Conservation (phyloP, 257 asterid species). For the Solanum medicagineum region DNA sequence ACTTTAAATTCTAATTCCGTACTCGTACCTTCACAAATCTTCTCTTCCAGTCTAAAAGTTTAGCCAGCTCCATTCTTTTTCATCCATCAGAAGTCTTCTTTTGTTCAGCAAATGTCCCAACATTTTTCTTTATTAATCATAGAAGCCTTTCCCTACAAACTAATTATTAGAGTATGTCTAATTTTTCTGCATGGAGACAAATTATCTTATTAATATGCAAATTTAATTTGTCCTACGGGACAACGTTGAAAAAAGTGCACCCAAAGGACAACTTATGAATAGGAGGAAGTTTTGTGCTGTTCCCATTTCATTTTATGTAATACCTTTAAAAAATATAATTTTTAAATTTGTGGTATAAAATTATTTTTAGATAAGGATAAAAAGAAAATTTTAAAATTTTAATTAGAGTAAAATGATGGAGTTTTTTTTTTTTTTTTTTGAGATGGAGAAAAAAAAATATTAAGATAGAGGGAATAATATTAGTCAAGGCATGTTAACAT, state of each 20-base stretch:
- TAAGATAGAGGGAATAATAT: not conserved
- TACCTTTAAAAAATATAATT: no score
- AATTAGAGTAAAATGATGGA: no score
- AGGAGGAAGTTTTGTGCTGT: not conserved
- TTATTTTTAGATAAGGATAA: no score
- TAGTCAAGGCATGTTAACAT: not conserved
- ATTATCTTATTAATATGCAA: not conserved
- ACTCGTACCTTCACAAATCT: not conserved
- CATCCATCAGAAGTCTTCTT: not conserved
- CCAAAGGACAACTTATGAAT: not conserved
- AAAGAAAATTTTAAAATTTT: no score
- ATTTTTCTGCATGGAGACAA: not conserved
- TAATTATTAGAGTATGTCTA: not conserved
- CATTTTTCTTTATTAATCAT: not conserved
- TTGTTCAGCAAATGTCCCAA: not conserved
- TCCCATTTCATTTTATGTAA: no score
- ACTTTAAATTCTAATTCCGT: not conserved
- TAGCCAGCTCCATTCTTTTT: not conserved
- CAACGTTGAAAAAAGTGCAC: not conserved
- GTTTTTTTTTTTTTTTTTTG: no score
- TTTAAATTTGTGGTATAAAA: no score
- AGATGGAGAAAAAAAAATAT: no score
- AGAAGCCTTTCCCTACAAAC: not conserved
- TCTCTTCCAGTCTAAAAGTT: not conserved
- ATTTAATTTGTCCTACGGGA: not conserved